These are phyloP conservation scores for Calocera viscosa DNA, from an alignment of 768 basidiomycete genomes.

Conservation along the genomic window DNA sequence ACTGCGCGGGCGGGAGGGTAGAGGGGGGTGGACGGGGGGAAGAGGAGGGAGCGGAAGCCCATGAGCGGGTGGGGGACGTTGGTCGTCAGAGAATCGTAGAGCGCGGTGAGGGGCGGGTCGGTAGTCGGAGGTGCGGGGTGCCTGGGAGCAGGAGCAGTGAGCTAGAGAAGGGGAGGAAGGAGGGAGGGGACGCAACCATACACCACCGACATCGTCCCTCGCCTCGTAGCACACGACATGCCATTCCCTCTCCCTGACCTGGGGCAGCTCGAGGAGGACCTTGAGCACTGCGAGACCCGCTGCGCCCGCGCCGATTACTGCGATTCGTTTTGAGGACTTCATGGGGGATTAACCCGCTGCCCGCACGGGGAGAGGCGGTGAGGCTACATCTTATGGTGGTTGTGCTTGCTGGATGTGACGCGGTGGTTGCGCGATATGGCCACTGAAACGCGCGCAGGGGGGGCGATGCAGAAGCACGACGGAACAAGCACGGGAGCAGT, in stretches of 20 bases:
- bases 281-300: slow-evolving; percentile 60
- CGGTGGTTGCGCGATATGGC: too few species aligned
- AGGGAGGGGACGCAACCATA: slow-evolving; percentile 46
- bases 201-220: slow-evolving; percentile 53
- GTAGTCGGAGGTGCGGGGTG: slow-evolving; percentile 40
- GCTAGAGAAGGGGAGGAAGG: background rate
- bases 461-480: background rate
- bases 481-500: slow-evolving; percentile 2
- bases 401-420: too few species aligned
- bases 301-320: slow-evolving; percentile 65
- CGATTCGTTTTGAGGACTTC: slow-evolving; percentile 35
- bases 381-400: too few species aligned
- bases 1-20: slow-evolving; percentile 54
- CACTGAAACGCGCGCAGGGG: background rate
- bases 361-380: too few species aligned
- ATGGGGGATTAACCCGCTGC: background rate
- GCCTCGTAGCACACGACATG: slow-evolving; percentile 48
- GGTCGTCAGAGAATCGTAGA: slow-evolving; percentile 69
- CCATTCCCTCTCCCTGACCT: slow-evolving; percentile 53
- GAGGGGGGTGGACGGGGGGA: slow-evolving; percentile 59
- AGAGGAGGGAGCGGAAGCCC: slow-evolving; percentile 50
- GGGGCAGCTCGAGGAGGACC: slow-evolving; percentile 44
- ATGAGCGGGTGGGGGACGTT: slow-evolving; percentile 71
- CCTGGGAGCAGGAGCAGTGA: slow-evolving; percentile 26
- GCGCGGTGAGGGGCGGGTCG: slow-evolving; percentile 48